Base-by-base conservation (phyloP, 2,329 filamentous ascomycete genomes). In the Dactylonectria macrodidyma region DNA sequence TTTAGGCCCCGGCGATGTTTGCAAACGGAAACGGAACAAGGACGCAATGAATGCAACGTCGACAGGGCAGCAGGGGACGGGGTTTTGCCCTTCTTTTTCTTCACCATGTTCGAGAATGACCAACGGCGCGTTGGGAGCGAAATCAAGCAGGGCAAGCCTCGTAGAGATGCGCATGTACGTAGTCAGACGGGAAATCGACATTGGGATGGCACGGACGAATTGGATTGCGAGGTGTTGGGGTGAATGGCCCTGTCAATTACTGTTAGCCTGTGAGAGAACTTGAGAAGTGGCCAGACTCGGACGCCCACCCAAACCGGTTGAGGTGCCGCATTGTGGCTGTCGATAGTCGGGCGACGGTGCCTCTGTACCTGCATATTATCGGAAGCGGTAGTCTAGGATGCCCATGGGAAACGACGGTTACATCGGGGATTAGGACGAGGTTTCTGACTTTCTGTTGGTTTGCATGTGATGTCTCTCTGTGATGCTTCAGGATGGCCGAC, bases 351-450 rank as follows among this genome's bases (percentile, higher is more conserved):
- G 47, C 59, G 33, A 36, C 46, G 46, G 59, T 41, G 22, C 51
- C 51, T 55, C 36, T 56, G 63, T 66, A 66, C 63, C 63, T 66
- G 63, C 63, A 66, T 66, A 61, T 34, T 66, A 61, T 34, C 57
- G 24, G 12, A 26, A 26, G 26, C 36, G 36, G 33, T 19, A 30
- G 61, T 6, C 52, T 12, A 51, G 63, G 58, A 51, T 62, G 52
- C 34, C 19, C 58, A 48, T 60, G 41, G 48, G 33, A 52, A 52
- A 48, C 38, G 19, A 60, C 47, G 54, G 62, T 66, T 44, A 57
- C 64, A 66, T 66, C 64, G 64, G 64, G 36, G 47, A 62, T 48
- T 61, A 60, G 46, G 34, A 44, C 41, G 41, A 44, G 34, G 16
- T 9, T 26, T 10, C 48, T 26, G 33, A 26, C 26, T 16, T 30